Conservation (phyloP, 208 protist species). For the Crithidia thermophila region DNA sequence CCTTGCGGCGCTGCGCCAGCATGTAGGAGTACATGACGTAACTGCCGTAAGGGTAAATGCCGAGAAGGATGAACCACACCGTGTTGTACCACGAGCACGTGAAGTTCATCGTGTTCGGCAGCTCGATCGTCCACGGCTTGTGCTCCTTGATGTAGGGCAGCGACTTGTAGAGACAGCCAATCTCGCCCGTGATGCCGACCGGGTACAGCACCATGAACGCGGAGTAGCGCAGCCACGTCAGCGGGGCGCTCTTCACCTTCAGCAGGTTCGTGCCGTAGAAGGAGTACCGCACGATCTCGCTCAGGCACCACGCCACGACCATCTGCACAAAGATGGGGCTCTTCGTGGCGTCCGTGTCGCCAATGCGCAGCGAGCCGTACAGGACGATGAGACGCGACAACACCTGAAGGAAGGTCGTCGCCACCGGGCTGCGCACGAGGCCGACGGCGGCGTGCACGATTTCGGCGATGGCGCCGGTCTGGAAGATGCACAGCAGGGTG, state of each 20-base stretch:
- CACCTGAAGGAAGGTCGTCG: slow-evolving; percentile 89
- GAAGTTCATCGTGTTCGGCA: slow-evolving; percentile 85
- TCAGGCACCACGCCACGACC: slow-evolving; percentile 81
- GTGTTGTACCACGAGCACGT: slow-evolving; percentile 80
- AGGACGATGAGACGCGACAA: slow-evolving; percentile 85
- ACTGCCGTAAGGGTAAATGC: slow-evolving; percentile 78
- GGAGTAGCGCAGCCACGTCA: slow-evolving; percentile 92
- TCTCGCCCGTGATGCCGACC: slow-evolving; percentile 88
- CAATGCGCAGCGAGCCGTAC: slow-evolving; percentile 75
- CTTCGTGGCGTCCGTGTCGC: slow-evolving; percentile 43
- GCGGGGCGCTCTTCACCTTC: slow-evolving; percentile 30
- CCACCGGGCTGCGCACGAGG: slow-evolving; percentile 77
- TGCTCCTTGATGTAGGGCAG: slow-evolving; percentile 66
- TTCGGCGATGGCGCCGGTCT: slow-evolving; percentile 85
- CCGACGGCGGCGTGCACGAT: slow-evolving; percentile 79
- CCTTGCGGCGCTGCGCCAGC: slow-evolving; percentile 84
- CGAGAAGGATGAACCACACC: slow-evolving; percentile 72
- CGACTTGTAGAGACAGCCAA: slow-evolving; percentile 78
- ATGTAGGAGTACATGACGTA: slow-evolving; percentile 93
- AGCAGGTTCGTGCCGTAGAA: slow-evolving; percentile 82
- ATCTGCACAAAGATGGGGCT: slow-evolving; percentile 74
- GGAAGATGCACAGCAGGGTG: slow-evolving; percentile 71
- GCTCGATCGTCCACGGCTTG: slow-evolving; percentile 67
- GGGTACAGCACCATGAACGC: slow-evolving; percentile 92
- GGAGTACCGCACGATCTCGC: slow-evolving; percentile 90